Conservation (phyloP, 2,329 filamentous ascomycete species). For the Ophiostoma pallidulum region DNA sequence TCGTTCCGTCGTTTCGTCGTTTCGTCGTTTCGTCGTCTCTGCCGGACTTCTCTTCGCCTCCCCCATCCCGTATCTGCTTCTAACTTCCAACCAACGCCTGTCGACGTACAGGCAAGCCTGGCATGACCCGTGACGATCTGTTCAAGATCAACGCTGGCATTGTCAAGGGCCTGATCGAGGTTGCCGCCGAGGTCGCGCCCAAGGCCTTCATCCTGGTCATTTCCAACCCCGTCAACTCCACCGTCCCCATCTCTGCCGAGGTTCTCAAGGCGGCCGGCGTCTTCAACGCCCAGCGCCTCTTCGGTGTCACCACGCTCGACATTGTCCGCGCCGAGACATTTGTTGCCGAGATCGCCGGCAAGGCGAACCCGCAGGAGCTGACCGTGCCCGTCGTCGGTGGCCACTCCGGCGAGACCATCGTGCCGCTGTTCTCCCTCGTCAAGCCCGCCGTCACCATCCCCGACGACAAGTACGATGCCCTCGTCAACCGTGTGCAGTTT, state of each 20-base stretch:
- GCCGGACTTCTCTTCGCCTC: no score
- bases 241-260: conserved; percentile 94
- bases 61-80: no score
- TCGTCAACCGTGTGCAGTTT: conserved; percentile 94
- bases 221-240: conserved; percentile 99
- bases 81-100: no score
- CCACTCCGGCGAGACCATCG: conserved; percentile 96
- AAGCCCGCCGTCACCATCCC: conserved; percentile 73
- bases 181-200: conserved; percentile 76
- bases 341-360: conserved; percentile 73
- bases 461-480: conserved; percentile 76
- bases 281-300: conserved; percentile 91
- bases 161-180: conserved; percentile 86
- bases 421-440: conserved; percentile 91
- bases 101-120: conserved; percentile 85
- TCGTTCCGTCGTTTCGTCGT: no score
- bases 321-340: conserved; percentile 98
- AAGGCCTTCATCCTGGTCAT: conserved; percentile 95
- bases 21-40: no score
- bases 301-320: conserved; percentile 97
- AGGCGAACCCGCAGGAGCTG: conserved; percentile 71
- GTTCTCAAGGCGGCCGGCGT: conserved; percentile 87
- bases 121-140: conserved; percentile 98
- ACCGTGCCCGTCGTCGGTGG: conserved; percentile 90
- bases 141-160: conserved; percentile 99